Evolutionary conservation across 495 filamentous ascomycete species (phyloP).

Genomic region (Aspergillus bridgeri): DNA sequence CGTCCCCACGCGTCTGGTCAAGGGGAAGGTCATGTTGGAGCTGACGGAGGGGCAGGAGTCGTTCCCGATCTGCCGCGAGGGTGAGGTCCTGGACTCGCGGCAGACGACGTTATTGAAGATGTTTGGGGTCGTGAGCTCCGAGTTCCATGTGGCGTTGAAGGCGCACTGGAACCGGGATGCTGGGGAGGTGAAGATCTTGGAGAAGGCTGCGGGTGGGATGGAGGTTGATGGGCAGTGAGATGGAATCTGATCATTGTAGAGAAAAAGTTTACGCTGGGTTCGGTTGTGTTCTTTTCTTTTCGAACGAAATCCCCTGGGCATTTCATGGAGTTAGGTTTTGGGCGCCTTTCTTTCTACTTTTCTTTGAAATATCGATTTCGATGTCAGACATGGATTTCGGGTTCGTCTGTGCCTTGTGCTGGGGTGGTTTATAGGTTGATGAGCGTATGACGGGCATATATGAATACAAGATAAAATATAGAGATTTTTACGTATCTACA

Average conservation of each 20-base stretch:
- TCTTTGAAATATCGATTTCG: slow-evolving; percentile 17
- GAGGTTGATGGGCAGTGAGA: slow-evolving; percentile 38
- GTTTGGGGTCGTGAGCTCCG: slow-evolving; percentile 82
- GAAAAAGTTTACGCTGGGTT: slow-evolving; percentile 1
- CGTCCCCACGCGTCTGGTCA: slow-evolving; percentile 80
- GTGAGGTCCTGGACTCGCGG: slow-evolving; percentile 75
- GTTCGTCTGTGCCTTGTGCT: not conserved
- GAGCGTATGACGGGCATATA: slow-evolving; percentile 35
- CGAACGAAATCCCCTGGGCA: slow-evolving; percentile 24
- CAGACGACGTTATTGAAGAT: slow-evolving; percentile 93
- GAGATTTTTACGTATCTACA: no score
- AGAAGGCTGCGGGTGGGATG: slow-evolving; percentile 36
- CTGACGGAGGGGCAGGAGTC: slow-evolving; percentile 61
- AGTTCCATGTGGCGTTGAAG: slow-evolving; percentile 77
- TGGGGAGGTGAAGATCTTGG: slow-evolving; percentile 41
- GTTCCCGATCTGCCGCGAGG: slow-evolving; percentile 76
- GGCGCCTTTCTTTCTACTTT: slow-evolving; percentile 30
- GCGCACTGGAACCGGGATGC: slow-evolving; percentile 52
- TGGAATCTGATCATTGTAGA: slow-evolving; percentile 6
- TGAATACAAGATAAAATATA: slow-evolving; percentile 27
- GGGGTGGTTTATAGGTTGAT: slow-evolving; percentile 23
- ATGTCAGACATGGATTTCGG: slow-evolving; percentile 9
- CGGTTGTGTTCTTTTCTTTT: slow-evolving; percentile 23
- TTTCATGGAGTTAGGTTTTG: slow-evolving; percentile 39
- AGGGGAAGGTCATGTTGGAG: slow-evolving; percentile 83